Base-by-base conservation (phyloP, 257 asterid genomes). In the Capsicum pubescens region DNA sequence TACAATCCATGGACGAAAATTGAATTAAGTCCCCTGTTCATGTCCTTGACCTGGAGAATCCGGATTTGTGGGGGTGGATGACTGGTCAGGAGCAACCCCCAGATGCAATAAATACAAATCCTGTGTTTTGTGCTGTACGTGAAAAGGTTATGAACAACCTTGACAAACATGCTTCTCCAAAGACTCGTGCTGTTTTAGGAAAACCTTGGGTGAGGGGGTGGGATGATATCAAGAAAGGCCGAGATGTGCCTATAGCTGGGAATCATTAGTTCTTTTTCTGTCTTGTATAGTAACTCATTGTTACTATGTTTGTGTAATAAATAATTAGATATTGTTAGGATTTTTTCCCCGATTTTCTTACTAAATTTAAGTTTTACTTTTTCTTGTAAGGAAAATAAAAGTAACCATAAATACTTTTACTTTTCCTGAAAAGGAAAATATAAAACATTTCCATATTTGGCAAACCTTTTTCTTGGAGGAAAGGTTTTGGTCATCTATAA, bases 141-240 rank as follows among this genome's bases (percentile, higher is more conserved):
- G 92, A 88, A 57, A 94, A 85, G 89, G 98, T 95, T 60, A 88
- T 87, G 70, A 92, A 86, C 86, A 95, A 91, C 86, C 93, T 95
- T 10, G 87, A 94, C 86, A 89, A 67, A 78, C 89, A 94, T 85
- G 82, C 97, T 36, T 86, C 98, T 69, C 97, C 97, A 0, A 98
- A 91, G 88, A 95, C 99, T 6, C 90, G 98, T 67, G 94, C 98
- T 17, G 80, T 84, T 26, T 88, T 92, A 5, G 99, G 99, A 15
- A 91, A 91, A 83, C 87, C 93, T 15, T 95, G 99, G 99, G 97
- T 94, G 84, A 93, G 98, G 83, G 99, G 99, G 56, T 95, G 99
- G 98, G 98, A 95, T 81, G 99, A 94, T 87, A 90, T 89, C 94
- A 95, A 89, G 89, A 94, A 87, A 89, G 94, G 97, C 17, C 91